These are phyloP conservation scores for Tylopilus sp. DNA, from an alignment of 1,284 basidiomycete genomes.

Conservation along the genomic window DNA sequence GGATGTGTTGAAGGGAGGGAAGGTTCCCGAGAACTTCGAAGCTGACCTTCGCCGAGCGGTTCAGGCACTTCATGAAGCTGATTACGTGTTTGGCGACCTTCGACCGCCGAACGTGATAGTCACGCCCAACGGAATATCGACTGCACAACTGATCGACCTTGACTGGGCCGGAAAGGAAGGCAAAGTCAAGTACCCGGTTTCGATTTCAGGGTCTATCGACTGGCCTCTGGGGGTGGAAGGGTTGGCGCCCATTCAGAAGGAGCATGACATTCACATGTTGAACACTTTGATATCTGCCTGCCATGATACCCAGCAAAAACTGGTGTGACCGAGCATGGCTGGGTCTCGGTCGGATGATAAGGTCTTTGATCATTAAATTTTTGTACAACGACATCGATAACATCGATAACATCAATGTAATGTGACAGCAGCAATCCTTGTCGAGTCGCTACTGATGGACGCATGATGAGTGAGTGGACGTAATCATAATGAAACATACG, in stretches of 20 bases:
- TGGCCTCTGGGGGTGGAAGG: constrained; percentile 10
- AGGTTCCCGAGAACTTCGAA: background rate
- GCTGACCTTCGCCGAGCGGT: background rate
- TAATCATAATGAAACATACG: no score
- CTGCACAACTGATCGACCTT: constrained; percentile 8
- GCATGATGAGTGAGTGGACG: no score
- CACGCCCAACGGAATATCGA: background rate
- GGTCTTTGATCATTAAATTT: no score
- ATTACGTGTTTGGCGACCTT: constrained; percentile 21
- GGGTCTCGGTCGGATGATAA: no score
- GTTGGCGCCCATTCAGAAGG: constrained; percentile 2
- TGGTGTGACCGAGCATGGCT: no score
- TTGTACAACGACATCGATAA: no score
- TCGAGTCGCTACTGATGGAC: no score
- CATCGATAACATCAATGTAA: no score
- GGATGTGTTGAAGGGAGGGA: background rate
- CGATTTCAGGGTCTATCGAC: constrained; percentile 1
- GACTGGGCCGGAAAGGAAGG: constrained; percentile 11
- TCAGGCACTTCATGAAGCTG: constrained; percentile 4
- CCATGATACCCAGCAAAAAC: no score
- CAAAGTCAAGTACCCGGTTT: constrained; percentile 14
- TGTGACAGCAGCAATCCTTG: no score
- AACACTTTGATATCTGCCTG: no score
- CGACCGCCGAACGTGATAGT: constrained; percentile 16
- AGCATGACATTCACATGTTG: no score